A percentile compares a stretch with the other conserved stretches of the same genome.
Conservation (phyloP, 257 asterid genomes). For the Ehretia macrophylla region DNA sequence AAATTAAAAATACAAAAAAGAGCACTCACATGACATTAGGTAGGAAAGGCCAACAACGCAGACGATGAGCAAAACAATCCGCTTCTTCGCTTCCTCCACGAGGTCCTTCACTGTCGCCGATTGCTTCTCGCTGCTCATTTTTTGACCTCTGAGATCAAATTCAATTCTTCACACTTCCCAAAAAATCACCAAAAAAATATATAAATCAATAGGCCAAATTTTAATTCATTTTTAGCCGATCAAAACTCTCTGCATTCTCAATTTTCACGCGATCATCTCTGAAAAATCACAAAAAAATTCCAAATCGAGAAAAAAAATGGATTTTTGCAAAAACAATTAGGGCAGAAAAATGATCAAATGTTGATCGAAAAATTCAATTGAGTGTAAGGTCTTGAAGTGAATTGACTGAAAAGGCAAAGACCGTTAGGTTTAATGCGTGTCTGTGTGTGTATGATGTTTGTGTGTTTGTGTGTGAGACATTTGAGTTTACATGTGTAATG, state of each 20-base stretch:
- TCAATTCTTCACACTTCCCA: slow-evolving; percentile 10
- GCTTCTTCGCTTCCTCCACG: slow-evolving; percentile 49
- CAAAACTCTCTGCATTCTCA: slow-evolving; percentile 17
- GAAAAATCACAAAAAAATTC: slow-evolving; percentile 6
- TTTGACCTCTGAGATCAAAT: slow-evolving; percentile 12
- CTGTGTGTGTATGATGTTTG: not conserved
- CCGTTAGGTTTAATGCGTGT: slow-evolving; percentile 24
- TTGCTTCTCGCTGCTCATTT: slow-evolving; percentile 35
- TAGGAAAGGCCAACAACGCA: slow-evolving; percentile 49
- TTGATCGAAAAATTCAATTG: slow-evolving; percentile 9
- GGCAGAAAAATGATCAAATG: not conserved
- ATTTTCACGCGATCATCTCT: slow-evolving; percentile 25
- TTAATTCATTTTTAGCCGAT: not conserved
- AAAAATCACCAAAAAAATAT: not conserved
- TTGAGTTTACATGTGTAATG: not conserved
- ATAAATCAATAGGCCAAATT: not conserved
- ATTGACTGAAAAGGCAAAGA: slow-evolving; percentile 14
- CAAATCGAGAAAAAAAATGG: not conserved
- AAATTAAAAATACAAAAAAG: no score
- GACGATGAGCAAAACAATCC: slow-evolving; percentile 38
- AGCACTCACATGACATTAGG: slow-evolving; percentile 45
- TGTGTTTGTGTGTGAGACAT: not conserved
- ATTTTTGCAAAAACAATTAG: no score
- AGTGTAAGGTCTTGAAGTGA: slow-evolving; percentile 12
- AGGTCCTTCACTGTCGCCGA: slow-evolving; percentile 36